phyloP scores from a whole-genome alignment of 2,329 filamentous ascomycete genomes.

The Zasmidium angulare region DNA sequence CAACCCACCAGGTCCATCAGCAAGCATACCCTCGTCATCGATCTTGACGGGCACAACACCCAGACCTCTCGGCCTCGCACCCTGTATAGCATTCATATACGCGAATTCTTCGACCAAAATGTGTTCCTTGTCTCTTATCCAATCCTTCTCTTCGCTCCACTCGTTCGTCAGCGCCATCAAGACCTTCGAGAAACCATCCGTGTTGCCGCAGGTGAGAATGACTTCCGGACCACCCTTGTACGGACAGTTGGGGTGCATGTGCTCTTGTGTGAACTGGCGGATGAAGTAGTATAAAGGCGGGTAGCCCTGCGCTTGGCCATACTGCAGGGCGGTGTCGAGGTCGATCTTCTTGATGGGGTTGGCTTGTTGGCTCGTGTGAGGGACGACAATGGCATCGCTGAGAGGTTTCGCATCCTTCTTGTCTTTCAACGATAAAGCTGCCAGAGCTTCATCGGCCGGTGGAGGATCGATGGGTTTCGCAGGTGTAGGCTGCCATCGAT shows the following conservation, averaged over 20 bases:
- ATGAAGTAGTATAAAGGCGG: conserved; percentile 76
- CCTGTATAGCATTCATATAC: conserved; percentile 74
- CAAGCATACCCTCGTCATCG: conserved; percentile 78
- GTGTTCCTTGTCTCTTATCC: conserved; percentile 68
- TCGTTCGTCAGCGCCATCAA: conserved; percentile 73
- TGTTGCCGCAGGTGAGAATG: conserved; percentile 76
- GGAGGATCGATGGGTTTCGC: conserved; percentile 58
- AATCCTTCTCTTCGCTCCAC: conserved; percentile 70
- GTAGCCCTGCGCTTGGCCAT: conserved; percentile 79
- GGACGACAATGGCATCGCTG: conserved; percentile 60
- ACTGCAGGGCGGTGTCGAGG: conserved; percentile 78
- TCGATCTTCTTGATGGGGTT: conserved; percentile 73
- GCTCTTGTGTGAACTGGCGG: conserved; percentile 71
- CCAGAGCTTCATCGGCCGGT: conserved; percentile 33
- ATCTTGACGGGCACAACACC: conserved; percentile 73
- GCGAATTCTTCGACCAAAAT: conserved; percentile 77
- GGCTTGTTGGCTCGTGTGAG: conserved; percentile 61
- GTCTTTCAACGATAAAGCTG: conserved; percentile 16
- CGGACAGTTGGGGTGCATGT: conserved; percentile 78
- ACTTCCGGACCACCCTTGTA: conserved; percentile 76
- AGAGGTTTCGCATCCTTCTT: conserved; percentile 25
- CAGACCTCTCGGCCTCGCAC: conserved; percentile 66
- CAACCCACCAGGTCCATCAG: conserved; percentile 69
- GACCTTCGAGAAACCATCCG: conserved; percentile 80
- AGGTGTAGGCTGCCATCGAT: conserved; percentile 70